Percentiles rank a stretch among this genome's conserved stretches.
phyloP scores from a whole-genome alignment of 257 asterid genomes.

The Solanum sparsipilum region DNA sequence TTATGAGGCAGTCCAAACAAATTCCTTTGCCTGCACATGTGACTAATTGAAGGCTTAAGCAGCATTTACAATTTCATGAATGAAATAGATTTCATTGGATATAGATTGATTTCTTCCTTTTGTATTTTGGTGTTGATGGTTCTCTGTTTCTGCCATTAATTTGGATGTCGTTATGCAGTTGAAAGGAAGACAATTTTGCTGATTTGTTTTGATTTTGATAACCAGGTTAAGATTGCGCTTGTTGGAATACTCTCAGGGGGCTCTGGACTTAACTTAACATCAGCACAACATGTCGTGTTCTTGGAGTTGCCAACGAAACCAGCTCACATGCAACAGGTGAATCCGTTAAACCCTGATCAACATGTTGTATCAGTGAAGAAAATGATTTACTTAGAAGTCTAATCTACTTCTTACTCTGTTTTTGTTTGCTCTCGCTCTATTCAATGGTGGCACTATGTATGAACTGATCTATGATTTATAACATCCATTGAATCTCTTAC shows the following conservation, averaged over 20 bases:
- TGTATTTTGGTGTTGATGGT: background rate
- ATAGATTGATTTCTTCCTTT: background rate
- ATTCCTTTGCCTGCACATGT: background rate
- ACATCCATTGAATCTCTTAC: background rate
- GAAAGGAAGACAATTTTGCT: background rate
- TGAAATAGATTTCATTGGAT: background rate
- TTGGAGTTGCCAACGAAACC: constrained; percentile 77
- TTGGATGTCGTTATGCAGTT: background rate
- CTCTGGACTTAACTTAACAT: constrained; percentile 81
- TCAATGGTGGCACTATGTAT: background rate
- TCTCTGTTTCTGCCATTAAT: background rate
- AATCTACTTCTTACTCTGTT: background rate
- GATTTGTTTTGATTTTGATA: background rate
- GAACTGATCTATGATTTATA: background rate
- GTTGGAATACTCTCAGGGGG: constrained; percentile 97
- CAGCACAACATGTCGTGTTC: constrained; percentile 87
- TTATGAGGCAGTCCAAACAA: background rate
- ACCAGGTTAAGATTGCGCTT: constrained; percentile 81
- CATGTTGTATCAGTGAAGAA: background rate
- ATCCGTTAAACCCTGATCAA: background rate
- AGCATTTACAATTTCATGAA: background rate
- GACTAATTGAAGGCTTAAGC: background rate
- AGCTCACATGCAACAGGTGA: constrained; percentile 77
- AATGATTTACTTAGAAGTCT: background rate
- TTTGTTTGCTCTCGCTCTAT: background rate